Evolutionary conservation across 495 filamentous ascomycete species (phyloP), one percentile per base, ranked within the genome.

Genomic region (Massariosphaeria phaeospora): DNA sequence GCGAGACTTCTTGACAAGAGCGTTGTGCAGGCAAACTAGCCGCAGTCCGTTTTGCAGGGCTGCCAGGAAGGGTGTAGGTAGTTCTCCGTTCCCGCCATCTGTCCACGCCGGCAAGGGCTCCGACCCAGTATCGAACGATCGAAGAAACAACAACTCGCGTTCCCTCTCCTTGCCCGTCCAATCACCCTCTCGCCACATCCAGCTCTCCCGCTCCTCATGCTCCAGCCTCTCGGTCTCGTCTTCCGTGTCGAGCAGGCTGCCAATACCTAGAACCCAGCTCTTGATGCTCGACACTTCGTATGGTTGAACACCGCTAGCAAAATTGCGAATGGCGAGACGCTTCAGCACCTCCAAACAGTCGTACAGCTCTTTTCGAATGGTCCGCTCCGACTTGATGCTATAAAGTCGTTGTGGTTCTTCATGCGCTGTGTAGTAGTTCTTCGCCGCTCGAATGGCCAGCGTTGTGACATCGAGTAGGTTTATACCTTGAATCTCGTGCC

Each of bases 401-500:
- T 89, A 86, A n/a, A 96, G 73, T 21, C 86, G 83, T 51, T 88
- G 83, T 5, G 90, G 87, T 18, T 84, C 74, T 63, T 89, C 82
- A 65, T 96, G 90, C 1, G 85, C 72, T 5, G 89, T 95, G 70
- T 96, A 97, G 72, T 96, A 98, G 38, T 90, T 83, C 66, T 90
- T 95, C 29, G 93, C 93, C 6, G 94, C 91, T 29, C 89, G 84
- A 52, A 98, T 96, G 12, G 91, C 91, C 38, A 96, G 75, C 2
- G 93, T 98, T 69, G 91, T 83, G 40, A 95, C 80, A 64, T 97
- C 93, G 30, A 96, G 74, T 33, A 98, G 79, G 52, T 94, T 86
- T 72, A 96, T 79, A 7, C 93, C 93, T 67, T 96, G 86, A 5
- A 96, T 76, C 65, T 96, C 88, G 64, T 86, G 79, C 78, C 85